phyloP scores from a whole-genome alignment of 352 stramenopile species.

The Globisporangium nodosum region DNA sequence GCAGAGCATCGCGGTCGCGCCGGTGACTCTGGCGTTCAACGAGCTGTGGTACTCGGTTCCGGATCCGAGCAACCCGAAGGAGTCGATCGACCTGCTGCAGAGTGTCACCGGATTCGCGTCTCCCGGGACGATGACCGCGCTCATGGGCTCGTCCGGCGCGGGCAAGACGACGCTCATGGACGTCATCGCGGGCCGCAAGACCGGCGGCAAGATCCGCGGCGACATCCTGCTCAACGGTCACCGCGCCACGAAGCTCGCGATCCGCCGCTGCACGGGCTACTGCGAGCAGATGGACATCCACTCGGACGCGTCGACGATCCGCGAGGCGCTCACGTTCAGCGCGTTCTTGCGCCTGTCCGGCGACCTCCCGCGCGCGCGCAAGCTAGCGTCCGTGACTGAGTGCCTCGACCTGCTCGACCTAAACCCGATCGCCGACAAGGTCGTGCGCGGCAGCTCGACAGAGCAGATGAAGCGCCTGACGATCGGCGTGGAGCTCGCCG shows the following conservation, averaged over 20 bases:
- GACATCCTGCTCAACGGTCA: not conserved
- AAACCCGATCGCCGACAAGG: too few species aligned
- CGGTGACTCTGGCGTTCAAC: not conserved
- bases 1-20: too few species aligned
- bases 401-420: not conserved
- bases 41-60: not conserved
- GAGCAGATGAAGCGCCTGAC: conserved; percentile 34
- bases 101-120: not conserved
- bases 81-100: not conserved
- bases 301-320: conserved; percentile 80
- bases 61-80: not conserved
- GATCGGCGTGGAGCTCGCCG: conserved; percentile 83
- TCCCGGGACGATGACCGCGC: not conserved
- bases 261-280: conserved; percentile 33
- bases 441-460: too few species aligned
- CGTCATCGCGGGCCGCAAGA: not conserved
- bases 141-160: not conserved
- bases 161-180: not conserved
- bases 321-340: conserved; percentile 88
- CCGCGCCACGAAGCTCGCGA: too few species aligned
- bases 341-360: conserved; percentile 69
- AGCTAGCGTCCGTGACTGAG: not conserved
- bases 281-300: conserved; percentile 88
- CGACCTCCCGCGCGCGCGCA: too few species aligned
- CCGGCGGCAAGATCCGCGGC: not conserved